These are phyloP conservation scores for Eucalyptus camaldulensis DNA, from an alignment of 345 rosid genomes.

Conservation along the genomic window DNA sequence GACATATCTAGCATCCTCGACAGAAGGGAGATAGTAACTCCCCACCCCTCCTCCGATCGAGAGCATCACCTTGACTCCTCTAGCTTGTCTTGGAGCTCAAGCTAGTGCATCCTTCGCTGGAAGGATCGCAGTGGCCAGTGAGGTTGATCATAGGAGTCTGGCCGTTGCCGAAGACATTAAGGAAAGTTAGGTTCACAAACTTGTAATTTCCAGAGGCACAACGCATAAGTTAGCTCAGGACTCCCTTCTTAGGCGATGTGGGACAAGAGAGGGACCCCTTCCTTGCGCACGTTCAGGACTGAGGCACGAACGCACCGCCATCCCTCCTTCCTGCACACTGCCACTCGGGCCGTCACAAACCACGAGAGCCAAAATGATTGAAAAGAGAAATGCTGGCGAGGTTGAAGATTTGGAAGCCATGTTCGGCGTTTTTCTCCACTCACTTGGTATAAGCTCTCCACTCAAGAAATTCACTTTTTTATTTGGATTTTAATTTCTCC, in stretches of 20 bases:
- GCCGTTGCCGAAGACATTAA: constrained; percentile 11
- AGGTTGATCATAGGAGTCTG: constrained; percentile 11
- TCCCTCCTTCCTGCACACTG: too few species aligned
- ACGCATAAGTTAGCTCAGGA: background rate
- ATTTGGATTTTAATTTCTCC: too few species aligned
- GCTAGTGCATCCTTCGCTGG: background rate
- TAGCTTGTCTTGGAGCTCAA: constrained; percentile 6
- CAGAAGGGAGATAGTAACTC: background rate
- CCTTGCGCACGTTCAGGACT: too few species aligned
- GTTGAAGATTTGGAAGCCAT: background rate
- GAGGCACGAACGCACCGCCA: background rate
- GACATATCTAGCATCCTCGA: constrained; percentile 5
- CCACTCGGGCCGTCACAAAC: background rate
- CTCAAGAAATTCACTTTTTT: too few species aligned
- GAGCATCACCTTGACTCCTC: constrained; percentile 4
- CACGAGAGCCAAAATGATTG: background rate
- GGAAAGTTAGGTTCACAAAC: constrained; percentile 8
- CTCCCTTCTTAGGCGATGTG: too few species aligned
- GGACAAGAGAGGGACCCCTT: too few species aligned
- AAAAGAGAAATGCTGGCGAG: background rate
- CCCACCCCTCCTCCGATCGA: constrained; percentile 3
- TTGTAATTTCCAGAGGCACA: constrained; percentile 7
- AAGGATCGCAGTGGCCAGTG: constrained; percentile 3
- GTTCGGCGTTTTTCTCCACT: background rate
- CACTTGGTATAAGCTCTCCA: background rate